Evolutionary conservation across 345 rosid species (phyloP), one percentile per base, ranked within the genome.

Genomic region (Kernera saxatilis): DNA sequence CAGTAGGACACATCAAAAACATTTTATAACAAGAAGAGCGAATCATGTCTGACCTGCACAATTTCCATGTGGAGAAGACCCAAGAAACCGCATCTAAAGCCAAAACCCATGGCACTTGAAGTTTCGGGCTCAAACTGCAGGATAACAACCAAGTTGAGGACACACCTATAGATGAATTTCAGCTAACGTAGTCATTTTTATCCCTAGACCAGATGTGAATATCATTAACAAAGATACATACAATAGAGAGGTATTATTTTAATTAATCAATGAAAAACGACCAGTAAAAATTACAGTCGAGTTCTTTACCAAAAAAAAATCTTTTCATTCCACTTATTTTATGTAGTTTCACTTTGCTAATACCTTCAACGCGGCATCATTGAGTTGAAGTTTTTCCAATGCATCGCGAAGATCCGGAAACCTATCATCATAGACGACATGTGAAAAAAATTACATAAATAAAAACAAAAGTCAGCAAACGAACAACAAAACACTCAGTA

Each of bases 31-130:
- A 71, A 53, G 23, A 63, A 17, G 29, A 45, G 40, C 22, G 5
- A 74, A 71, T 68, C 39, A 59, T 21, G 55, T 63, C 78, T 81
- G 64, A 84, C 99, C 97, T 94, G 99, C 73, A 94, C 97, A 76
- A 94, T 94, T 88, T 94, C 99, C 99, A 94, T 89, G 83, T 93
- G 98, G 49, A 93, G 98, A 79, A 93, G 97, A 77, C 98, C 98
- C 86, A 93, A 75, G 83, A 91, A 93, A 54, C 98, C 98, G 55
- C 98, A 93, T 76, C 98, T 86, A 82, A 91, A 93, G 71, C 97
- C 98, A 83, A 91, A 93, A 68, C 98, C 98, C 98, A 93, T 93
- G 69, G 98, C 98, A 79, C 82, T 93, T 75, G 98, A 93, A 51
- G 90, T 78, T 85, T 93, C 98, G 22, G 98, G 98, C 82, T 93